Conservation (phyloP, 1,284 basidiomycete genomes). For the Melampsora larici-populina region DNA sequence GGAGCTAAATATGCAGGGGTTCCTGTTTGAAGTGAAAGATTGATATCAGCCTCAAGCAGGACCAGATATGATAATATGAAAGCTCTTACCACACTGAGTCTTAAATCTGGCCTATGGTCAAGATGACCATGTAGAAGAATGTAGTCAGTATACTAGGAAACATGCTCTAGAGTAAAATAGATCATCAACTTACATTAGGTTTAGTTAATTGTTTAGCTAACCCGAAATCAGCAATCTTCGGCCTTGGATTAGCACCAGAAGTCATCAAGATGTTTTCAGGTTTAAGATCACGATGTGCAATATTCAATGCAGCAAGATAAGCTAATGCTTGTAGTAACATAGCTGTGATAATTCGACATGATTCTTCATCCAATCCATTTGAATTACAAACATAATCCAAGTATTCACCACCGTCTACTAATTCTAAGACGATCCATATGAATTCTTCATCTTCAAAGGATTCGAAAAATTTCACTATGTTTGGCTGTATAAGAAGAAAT, state of each 20-base stretch:
- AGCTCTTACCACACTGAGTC: not conserved
- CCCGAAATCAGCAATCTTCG: slow-evolving; percentile 7
- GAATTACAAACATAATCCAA: slow-evolving; percentile 11
- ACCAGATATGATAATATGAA: not conserved
- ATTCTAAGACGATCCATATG: slow-evolving; percentile 10
- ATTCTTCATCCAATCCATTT: slow-evolving; percentile 5
- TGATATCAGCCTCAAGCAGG: not conserved
- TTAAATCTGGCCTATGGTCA: not conserved
- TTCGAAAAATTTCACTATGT: slow-evolving; percentile 5
- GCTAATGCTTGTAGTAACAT: not conserved
- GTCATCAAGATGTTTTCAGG: slow-evolving; percentile 5
- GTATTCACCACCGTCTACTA: slow-evolving; percentile 3
- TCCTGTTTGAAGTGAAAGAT: not conserved
- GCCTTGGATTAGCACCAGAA: not conserved
- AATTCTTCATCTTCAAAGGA: not conserved
- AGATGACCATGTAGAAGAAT: not conserved
- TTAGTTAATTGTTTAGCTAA: not conserved
- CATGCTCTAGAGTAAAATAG: not conserved
- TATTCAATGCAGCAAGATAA: not conserved
- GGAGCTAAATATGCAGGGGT: not conserved
- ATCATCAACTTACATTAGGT: not conserved
- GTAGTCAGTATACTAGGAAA: not conserved
- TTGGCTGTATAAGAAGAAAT: not conserved
- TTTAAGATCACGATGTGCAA: too few relatives aligned
- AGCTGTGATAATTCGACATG: not conserved